Evolutionary conservation across 116 monocot species (phyloP).

Genomic region (Trichopus zeylanicus): DNA sequence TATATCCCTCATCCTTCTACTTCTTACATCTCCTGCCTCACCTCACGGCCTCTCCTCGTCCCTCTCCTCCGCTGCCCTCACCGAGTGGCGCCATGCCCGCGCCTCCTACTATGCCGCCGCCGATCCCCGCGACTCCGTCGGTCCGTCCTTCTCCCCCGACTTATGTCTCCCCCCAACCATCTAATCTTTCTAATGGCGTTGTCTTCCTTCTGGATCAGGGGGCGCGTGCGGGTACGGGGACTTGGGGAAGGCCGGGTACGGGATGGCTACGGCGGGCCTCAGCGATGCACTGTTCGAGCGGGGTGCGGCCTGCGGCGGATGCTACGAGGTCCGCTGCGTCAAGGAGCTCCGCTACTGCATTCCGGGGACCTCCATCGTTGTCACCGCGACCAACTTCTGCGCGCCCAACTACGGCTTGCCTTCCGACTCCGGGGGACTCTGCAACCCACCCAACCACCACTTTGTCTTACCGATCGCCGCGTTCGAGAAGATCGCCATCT

Average conservation of each 20-base stretch:
- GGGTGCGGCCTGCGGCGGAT: constrained; percentile 81
- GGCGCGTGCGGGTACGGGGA: constrained; percentile 97
- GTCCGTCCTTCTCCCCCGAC: constrained; percentile 10
- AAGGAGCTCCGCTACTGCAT: constrained; percentile 83
- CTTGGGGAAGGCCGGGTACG: constrained; percentile 71
- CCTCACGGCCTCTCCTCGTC: constrained; percentile 31
- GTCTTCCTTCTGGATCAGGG: constrained; percentile 21
- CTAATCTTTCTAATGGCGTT: neutral
- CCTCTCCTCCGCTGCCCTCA: constrained; percentile 39
- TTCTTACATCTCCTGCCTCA: constrained; percentile 3
- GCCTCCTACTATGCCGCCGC: constrained; percentile 82
- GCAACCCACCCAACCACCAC: constrained; percentile 86
- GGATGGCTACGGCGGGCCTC: constrained; percentile 76
- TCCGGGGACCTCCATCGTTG: constrained; percentile 77
- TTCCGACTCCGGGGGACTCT: constrained; percentile 55
- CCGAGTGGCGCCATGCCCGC: constrained; percentile 70
- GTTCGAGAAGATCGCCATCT: constrained; percentile 97
- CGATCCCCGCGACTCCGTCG: constrained; percentile 66
- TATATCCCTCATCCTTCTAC: constrained; percentile 5
- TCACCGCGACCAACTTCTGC: constrained; percentile 94
- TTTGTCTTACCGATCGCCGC: constrained; percentile 89
- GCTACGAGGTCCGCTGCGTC: constrained; percentile 87
- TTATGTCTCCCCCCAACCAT: neutral
- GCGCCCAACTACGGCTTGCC: constrained; percentile 86
- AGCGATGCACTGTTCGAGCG: constrained; percentile 70